These are phyloP conservation scores for Diospyros kaki DNA, from an alignment of 148 eudicot species.

Conservation along the genomic window DNA sequence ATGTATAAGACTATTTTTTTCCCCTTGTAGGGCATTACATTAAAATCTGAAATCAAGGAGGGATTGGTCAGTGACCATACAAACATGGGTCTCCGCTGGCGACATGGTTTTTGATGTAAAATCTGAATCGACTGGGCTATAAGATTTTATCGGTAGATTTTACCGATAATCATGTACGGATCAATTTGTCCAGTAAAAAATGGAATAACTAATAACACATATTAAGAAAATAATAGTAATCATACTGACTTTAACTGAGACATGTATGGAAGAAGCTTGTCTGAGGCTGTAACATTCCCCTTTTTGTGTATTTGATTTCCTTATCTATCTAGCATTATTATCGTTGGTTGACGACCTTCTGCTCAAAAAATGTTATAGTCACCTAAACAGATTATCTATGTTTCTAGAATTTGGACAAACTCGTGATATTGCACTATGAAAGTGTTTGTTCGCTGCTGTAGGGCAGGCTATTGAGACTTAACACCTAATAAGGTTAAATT, in stretches of 20 bases:
- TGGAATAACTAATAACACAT: background rate
- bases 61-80: too few species aligned
- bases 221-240: background rate
- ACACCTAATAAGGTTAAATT: background rate
- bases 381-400: background rate
- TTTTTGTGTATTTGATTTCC: background rate
- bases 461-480: background rate
- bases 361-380: background rate
- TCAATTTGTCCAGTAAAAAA: background rate
- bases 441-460: background rate
- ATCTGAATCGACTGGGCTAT: background rate
- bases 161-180: background rate
- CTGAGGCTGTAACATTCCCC: background rate
- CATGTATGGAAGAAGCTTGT: background rate
- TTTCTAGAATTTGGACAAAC: background rate
- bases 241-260: background rate
- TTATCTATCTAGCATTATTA: background rate
- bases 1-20: too few species aligned
- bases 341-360: background rate
- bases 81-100: too few species aligned
- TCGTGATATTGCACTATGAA: background rate
- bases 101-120: too few species aligned
- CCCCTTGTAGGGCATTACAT: too few species aligned
- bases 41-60: too few species aligned
- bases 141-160: background rate